Evolutionary conservation across 441 rosid species (phyloP), one percentile per base, ranked within the genome.

Genomic region (Manihot esculenta): DNA sequence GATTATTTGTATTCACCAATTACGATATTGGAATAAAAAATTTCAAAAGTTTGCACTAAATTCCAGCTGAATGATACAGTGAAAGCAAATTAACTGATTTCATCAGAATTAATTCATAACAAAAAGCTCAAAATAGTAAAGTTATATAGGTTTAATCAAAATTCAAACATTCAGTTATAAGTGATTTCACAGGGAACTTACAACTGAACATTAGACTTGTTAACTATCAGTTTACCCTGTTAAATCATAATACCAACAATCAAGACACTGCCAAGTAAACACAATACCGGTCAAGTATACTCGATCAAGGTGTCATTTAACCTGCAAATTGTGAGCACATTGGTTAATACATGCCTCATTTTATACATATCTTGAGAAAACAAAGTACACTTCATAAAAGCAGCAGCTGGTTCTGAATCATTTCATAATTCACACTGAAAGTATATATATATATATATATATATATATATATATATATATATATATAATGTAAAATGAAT

Each of bases 301-400:
- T 72, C 64, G 50, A 50, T n/a, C 72, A 48, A 58, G 67, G 62
- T 41, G 71, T 65, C 50, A 53, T 15, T 12, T 65, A 47, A 70
- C 79, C 72, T 76, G 75, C 79, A 65, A 70, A 48, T 70, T 75
- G 70, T 35, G 27, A 76, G 50, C 74, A 59, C 55, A 63, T 48
- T 13, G 63, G 68, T 75, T 54, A 75, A 75, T 65, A 59, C 33
- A 26, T 18, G 69, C 50, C 26, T 42, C 24, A 49, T 23, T 23
- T 38, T 48, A 64, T 15, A 54, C 26, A 54, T 56, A 15, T 61
- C 51, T 23, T 38, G 42, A 7, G 50, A 53, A 61, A 71, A 42
- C 73, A 68, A 24, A 51, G 56, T 61, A 54, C 51, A 51, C 24
- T 69, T 54, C 47, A 51, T 24, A 57, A 26, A 45, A 1, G 2